Evolutionary conservation across 345 rosid genomes (phyloP).

Genomic region (Cochlearia excelsa): DNA sequence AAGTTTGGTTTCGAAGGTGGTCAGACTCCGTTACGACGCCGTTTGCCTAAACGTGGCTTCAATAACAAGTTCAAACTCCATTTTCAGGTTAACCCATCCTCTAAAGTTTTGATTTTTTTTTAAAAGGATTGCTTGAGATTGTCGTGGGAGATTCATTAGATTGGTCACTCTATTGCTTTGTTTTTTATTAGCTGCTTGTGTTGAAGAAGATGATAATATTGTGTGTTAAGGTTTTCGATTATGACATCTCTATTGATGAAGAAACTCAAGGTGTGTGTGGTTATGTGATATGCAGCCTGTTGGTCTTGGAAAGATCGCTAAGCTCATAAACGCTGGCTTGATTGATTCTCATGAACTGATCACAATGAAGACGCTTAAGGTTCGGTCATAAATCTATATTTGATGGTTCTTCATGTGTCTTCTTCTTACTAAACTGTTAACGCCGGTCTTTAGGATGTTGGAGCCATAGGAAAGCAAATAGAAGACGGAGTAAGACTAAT

Average conservation of each 20-base stretch:
- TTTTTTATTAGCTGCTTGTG: slow-evolving; percentile 11
- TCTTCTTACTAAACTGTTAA: slow-evolving; percentile 13
- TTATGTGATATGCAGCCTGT: slow-evolving; percentile 61
- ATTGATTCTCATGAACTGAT: slow-evolving; percentile 95
- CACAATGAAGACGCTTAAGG: slow-evolving; percentile 98
- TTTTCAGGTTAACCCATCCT: slow-evolving; percentile 60
- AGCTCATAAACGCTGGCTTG: slow-evolving; percentile 83
- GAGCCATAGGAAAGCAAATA: slow-evolving; percentile 87
- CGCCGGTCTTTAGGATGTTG: slow-evolving; percentile 51
- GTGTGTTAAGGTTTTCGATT: background rate
- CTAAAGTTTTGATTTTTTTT: background rate
- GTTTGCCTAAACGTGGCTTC: slow-evolving; percentile 90
- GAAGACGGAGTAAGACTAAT: slow-evolving; percentile 90
- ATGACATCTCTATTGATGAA: slow-evolving; percentile 6
- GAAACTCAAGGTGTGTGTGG: slow-evolving; percentile 16
- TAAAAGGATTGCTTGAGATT: background rate
- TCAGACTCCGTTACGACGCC: slow-evolving; percentile 88
- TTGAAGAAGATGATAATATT: background rate
- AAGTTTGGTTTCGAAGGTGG: slow-evolving; percentile 98
- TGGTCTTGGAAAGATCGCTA: slow-evolving; percentile 88
- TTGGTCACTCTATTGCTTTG: background rate
- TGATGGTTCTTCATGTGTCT: slow-evolving; percentile 15
- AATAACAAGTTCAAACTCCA: slow-evolving; percentile 84
- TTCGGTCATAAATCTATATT: slow-evolving; percentile 24
- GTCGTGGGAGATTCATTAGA: background rate